phyloP scores from a whole-genome alignment of 352 stramenopile species.

The Phytophthora litchii region DNA sequence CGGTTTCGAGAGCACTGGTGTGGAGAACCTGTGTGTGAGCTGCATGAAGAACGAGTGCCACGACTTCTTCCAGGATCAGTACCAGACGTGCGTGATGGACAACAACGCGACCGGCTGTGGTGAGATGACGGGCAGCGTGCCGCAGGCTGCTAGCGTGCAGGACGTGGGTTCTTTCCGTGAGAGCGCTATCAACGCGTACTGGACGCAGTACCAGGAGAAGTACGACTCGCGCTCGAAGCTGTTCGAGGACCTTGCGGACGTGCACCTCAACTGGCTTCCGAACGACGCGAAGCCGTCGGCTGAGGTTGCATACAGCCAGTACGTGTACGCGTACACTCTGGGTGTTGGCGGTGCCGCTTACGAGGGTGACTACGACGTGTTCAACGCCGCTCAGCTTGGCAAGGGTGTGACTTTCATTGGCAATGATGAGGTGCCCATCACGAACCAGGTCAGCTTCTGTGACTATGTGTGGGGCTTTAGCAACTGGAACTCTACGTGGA shows the following conservation, averaged over 20 bases:
- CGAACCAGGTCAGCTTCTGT: conserved; percentile 70
- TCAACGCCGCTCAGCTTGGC: conserved; percentile 48
- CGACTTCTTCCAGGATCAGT: conserved; percentile 59
- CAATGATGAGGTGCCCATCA: conserved; percentile 62
- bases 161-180: conserved; percentile 53
- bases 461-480: conserved; percentile 69
- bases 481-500: conserved; percentile 80
- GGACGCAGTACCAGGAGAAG: conserved; percentile 45
- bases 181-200: conserved; percentile 48
- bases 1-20: conserved; percentile 54
- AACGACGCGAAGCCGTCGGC: conserved; percentile 46
- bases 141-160: conserved; percentile 36
- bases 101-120: conserved; percentile 60
- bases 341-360: conserved; percentile 35
- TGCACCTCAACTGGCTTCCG: conserved; percentile 58
- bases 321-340: conserved; percentile 62
- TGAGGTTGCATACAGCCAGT: conserved; percentile 59
- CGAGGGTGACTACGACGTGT: conserved; percentile 46
- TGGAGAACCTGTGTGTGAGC: conserved; percentile 67
- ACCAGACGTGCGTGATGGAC: conserved; percentile 53
- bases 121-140: conserved; percentile 64
- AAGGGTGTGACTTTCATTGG: conserved; percentile 62
- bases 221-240: conserved; percentile 55
- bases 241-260: conserved; percentile 61
- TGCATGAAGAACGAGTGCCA: conserved; percentile 68